Evolutionary conservation across 2,329 filamentous ascomycete species (phyloP), one percentile per base, ranked within the genome.

Genomic region (Alternaria burnsii): DNA sequence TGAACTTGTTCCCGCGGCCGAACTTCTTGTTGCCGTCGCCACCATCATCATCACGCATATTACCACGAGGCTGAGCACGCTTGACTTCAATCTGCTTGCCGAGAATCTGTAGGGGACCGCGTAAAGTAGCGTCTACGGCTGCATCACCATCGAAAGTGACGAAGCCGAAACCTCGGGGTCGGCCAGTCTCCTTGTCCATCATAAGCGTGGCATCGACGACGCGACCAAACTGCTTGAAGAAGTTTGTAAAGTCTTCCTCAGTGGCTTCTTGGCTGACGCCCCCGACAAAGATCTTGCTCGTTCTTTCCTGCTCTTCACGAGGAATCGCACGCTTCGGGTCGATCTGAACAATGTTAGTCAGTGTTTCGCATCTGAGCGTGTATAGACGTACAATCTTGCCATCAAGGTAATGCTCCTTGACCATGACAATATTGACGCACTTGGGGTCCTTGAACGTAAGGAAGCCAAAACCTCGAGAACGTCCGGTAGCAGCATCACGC

Each of bases 171-270:
- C 95, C 95, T 75, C 95, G 87, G 3, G 95, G 95, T 41, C 95
- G 88, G n/a, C 95, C 95, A 1, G 95, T 99, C 78, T 99, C 95
- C 81, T 99, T 99, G 79, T 99, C 95, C 89, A 99, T 99, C 95
- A 99, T 99, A 3, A 99, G 88, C 0, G 95, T 99, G 2, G 95
- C 95, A 80, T 99, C 95, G 40, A 99, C 90, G 20, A 99, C 95
- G 62, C 94, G 90, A 28, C 95, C 95, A 72, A 98, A 99, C 74
- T 97, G 92, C 74, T 91, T 93, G 82, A 99, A 99, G 81, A 97
- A 99, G 61, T 95, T 90, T 75, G 93, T 93, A 78, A 99, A 99
- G 76, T 98, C 93, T 63, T 94, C 90, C 74, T 99, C 95, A 1
- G 93, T 97, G 0, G 94, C 95, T 74, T 99, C 95, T 81, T 98